These are phyloP conservation scores for Sclerotinia sclerotiorum DNA, from an alignment of 2,329 filamentous ascomycete species.

Conservation along the genomic window DNA sequence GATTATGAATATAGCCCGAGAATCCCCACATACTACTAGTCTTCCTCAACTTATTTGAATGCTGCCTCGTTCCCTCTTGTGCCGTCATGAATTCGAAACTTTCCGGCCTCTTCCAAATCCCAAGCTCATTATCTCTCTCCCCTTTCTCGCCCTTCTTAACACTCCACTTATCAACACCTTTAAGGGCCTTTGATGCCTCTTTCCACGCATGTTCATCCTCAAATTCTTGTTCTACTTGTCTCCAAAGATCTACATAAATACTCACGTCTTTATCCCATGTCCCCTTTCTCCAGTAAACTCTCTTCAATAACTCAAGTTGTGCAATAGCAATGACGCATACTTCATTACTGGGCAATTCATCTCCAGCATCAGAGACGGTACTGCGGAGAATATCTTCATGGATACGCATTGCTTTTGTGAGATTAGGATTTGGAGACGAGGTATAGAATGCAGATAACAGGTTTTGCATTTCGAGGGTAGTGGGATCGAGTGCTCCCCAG, in stretches of 20 bases:
- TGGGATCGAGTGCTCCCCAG: conserved; percentile 32
- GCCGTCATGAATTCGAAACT: conserved; percentile 27
- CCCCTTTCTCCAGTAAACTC: conserved; percentile 46
- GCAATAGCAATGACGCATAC: conserved; percentile 36
- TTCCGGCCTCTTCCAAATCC: conserved; percentile 26
- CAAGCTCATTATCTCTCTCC: conserved; percentile 21
- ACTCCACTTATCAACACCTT: conserved; percentile 28
- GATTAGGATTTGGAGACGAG: conserved; percentile 25
- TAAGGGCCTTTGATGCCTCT: conserved; percentile 14
- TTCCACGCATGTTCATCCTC: conserved; percentile 28
- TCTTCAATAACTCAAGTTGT: conserved; percentile 43
- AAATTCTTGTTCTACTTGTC: conserved; percentile 27
- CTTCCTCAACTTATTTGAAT: conserved; percentile 29
- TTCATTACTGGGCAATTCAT: conserved; percentile 32
- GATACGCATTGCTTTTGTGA: conserved; percentile 29
- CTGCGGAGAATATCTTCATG: conserved; percentile 34
- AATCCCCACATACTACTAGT: conserved; percentile 21
- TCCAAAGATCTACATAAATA: conserved; percentile 28
- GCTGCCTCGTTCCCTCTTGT: conserved; percentile 19
- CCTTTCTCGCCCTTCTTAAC: conserved; percentile 22
- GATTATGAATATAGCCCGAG: conserved; percentile 6
- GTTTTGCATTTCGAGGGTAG: conserved; percentile 31
- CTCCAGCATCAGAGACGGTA: conserved; percentile 34
- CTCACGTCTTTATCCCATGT: conserved; percentile 40
- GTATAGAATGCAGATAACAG: conserved; percentile 33